Percentiles rank a stretch among this genome's conserved stretches.
Evolutionary conservation across 331 rosid species (phyloP).

Genomic region (Malus hybrid): DNA sequence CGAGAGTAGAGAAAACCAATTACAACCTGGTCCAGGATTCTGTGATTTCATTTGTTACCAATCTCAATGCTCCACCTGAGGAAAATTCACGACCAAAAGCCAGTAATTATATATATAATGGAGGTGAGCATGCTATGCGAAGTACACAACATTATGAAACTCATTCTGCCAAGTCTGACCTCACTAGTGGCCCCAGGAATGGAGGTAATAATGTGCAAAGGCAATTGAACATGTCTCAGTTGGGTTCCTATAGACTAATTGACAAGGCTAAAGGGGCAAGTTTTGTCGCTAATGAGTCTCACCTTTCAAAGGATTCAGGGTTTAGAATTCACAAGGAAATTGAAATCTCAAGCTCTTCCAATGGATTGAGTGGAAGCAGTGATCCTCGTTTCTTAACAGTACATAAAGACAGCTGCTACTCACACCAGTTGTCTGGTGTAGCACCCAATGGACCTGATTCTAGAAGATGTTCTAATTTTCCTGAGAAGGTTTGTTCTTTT

Average conservation of each 20-base stretch:
- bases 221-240: slow-evolving; percentile 21
- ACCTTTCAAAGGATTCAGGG: slow-evolving; percentile 24
- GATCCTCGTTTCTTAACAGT: slow-evolving; percentile 16
- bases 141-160: slow-evolving; percentile 26
- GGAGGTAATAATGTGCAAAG: slow-evolving; percentile 23
- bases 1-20: slow-evolving; percentile 15
- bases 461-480: slow-evolving; percentile 11
- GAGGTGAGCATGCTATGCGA: slow-evolving; percentile 13
- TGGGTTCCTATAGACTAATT: slow-evolving; percentile 14
- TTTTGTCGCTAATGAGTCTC: slow-evolving; percentile 14
- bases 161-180: slow-evolving; percentile 19
- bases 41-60: slow-evolving; percentile 22
- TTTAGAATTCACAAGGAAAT: slow-evolving; percentile 19
- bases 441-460: slow-evolving; percentile 11
- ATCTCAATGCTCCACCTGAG: slow-evolving; percentile 17
- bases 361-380: slow-evolving; percentile 16
- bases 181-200: slow-evolving; percentile 13
- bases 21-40: slow-evolving; percentile 25
- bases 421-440: slow-evolving; percentile 20
- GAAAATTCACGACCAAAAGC: slow-evolving; percentile 6
- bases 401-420: slow-evolving; percentile 19
- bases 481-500: slow-evolving; percentile 24
- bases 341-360: slow-evolving; percentile 21
- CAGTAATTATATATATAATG: slow-evolving; percentile 17
- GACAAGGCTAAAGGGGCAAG: slow-evolving; percentile 31